These are phyloP conservation scores for Cyclostephanos invisitatus DNA, from an alignment of 108 stramenopile species.

Conservation along the genomic window DNA sequence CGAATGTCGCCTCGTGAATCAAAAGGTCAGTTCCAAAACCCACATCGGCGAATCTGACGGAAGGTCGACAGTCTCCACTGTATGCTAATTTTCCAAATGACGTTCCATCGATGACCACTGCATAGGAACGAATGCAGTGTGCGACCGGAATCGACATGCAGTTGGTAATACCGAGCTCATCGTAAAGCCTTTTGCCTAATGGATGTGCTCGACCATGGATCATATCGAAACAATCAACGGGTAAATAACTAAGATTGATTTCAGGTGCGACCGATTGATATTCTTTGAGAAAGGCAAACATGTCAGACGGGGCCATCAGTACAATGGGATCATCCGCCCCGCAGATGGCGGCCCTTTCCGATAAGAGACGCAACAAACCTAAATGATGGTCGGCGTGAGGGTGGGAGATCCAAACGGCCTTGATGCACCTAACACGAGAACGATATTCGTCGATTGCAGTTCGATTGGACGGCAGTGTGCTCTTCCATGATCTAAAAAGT, in stretches of 20 bases:
- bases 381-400: slow-evolving; percentile 98
- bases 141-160: slow-evolving; percentile 77
- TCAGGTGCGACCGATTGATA: slow-evolving; percentile 63
- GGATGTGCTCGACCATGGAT: slow-evolving; percentile 32
- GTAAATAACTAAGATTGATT: slow-evolving; percentile 61
- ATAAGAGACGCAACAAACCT: slow-evolving; percentile 86
- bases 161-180: slow-evolving; percentile 57
- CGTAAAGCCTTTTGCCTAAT: slow-evolving; percentile 44
- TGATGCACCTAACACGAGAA: slow-evolving; percentile 55
- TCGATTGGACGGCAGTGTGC: slow-evolving; percentile 12
- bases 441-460: slow-evolving; percentile 35
- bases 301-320: slow-evolving; percentile 82
- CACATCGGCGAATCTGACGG: slow-evolving; percentile 61
- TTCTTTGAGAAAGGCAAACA: slow-evolving; percentile 79
- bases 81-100: slow-evolving; percentile 87
- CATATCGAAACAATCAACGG: slow-evolving; percentile 74
- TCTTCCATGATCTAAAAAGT: slow-evolving; percentile 71
- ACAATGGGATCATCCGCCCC: slow-evolving; percentile 61
- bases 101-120: slow-evolving; percentile 74
- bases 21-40: slow-evolving; percentile 80
- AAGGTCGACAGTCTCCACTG: slow-evolving; percentile 96
- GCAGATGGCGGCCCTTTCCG: slow-evolving; percentile 53
- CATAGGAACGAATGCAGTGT: slow-evolving; percentile 90
- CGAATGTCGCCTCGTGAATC: slow-evolving; percentile 98
- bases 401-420: slow-evolving; percentile 96